Conservation (phyloP, 2,329 filamentous ascomycete genomes). For the Hysterium pulicare region DNA sequence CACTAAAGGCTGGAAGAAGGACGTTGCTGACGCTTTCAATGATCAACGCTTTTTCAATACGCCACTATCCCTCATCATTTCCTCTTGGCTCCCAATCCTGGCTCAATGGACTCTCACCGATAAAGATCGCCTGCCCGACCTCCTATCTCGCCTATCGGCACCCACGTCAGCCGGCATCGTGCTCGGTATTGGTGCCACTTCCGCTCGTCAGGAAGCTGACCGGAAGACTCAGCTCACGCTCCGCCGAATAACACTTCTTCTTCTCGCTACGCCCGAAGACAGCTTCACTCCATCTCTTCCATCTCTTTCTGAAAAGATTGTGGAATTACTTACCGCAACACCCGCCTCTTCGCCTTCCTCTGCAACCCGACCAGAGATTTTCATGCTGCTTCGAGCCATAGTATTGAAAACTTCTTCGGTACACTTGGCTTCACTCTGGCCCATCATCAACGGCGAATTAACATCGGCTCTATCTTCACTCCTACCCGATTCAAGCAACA, state of each 20-base stretch:
- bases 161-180: constrained; percentile 94
- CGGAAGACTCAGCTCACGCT: constrained; percentile 88
- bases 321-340: constrained; percentile 81
- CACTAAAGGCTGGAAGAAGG: constrained; percentile 89
- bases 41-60: constrained; percentile 82
- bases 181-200: constrained; percentile 95
- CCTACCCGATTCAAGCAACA: constrained; percentile 63
- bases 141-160: constrained; percentile 72
- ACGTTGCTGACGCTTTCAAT: constrained; percentile 87
- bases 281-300: constrained; percentile 75
- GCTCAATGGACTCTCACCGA: constrained; percentile 81
- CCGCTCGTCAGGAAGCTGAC: constrained; percentile 90
- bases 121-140: constrained; percentile 81
- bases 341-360: constrained; percentile 89
- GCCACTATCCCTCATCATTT: constrained; percentile 60
- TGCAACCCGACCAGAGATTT: constrained; percentile 81
- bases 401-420: constrained; percentile 74
- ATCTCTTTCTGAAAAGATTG: constrained; percentile 73
- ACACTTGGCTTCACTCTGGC: constrained; percentile 84
- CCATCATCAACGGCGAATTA: constrained; percentile 80
- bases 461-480: constrained; percentile 76
- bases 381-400: constrained; percentile 80
- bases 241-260: constrained; percentile 72
- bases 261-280: constrained; percentile 74
- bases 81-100: constrained; percentile 78